Percentiles rank a stretch among this genome's conserved stretches.
These are phyloP conservation scores for Tuber umbilicatum DNA, from an alignment of 495 filamentous ascomycete species.

Conservation along the genomic window DNA sequence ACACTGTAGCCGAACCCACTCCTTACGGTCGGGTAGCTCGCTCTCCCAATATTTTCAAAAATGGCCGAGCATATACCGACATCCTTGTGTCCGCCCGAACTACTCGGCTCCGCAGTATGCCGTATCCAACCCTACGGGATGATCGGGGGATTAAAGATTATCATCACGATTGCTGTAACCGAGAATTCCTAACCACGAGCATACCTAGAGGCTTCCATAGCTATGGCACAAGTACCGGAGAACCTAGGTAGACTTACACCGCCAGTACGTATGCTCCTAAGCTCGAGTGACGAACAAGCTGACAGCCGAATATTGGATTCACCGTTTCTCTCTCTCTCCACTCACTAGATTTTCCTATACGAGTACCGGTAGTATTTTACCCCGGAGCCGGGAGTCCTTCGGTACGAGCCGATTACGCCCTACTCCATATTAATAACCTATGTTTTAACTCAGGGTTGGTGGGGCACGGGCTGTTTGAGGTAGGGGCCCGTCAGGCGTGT, in stretches of 20 bases:
- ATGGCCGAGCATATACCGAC: neutral
- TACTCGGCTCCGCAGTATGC: neutral
- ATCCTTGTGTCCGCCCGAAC: neutral
- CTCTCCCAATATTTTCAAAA: neutral
- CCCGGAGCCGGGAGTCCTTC: neutral
- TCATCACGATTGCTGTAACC: neutral
- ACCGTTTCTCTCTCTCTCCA: neutral
- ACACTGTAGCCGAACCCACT: neutral
- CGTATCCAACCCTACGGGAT: neutral
- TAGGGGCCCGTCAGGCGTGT: neutral
- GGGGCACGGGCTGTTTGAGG: slow-evolving; percentile 2
- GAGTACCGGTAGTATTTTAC: too few species aligned
- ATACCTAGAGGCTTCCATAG: neutral
- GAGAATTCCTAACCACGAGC: neutral
- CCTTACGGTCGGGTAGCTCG: neutral
- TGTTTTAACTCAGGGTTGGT: neutral
- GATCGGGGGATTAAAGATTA: neutral
- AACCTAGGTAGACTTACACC: neutral
- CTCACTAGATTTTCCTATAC: neutral
- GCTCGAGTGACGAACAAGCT: neutral
- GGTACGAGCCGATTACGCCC: neutral
- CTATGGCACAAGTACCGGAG: neutral
- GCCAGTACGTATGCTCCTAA: neutral
- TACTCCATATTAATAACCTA: neutral
- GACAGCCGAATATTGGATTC: neutral